phyloP scores from a whole-genome alignment of 2,329 filamentous ascomycete species.

The Diaporthe sp. region DNA sequence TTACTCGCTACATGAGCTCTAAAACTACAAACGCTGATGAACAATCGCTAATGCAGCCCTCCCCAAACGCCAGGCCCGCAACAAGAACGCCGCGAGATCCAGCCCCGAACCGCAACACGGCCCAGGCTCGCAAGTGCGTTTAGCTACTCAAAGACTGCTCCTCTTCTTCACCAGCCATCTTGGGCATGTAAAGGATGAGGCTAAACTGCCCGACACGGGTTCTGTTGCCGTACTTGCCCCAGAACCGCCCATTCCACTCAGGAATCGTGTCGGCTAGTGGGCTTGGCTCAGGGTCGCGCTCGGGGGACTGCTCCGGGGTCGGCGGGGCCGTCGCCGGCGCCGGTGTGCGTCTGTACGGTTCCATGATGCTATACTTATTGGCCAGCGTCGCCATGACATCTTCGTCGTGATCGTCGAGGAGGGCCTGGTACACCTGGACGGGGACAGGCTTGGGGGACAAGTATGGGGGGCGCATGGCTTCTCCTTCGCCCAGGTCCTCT shows the following conservation, averaged over 20 bases:
- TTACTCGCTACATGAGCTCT: too few species aligned
- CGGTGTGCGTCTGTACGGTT: background rate
- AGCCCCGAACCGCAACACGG: background rate
- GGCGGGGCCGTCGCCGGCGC: background rate
- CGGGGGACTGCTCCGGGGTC: background rate
- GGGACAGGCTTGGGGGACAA: too few species aligned
- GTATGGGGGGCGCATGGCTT: background rate
- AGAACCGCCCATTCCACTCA: conserved; percentile 37
- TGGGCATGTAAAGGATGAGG: background rate
- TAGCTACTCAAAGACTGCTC: background rate
- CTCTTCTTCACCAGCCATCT: background rate
- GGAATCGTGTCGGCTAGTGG: conserved; percentile 11
- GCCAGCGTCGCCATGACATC: background rate
- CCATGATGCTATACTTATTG: background rate
- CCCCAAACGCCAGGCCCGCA: background rate
- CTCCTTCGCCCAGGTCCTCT: background rate
- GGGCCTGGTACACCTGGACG: too few species aligned
- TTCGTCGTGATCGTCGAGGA: conserved; percentile 8
- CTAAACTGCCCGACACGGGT: conserved; percentile 33
- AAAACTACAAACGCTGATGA: background rate
- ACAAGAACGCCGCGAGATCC: background rate
- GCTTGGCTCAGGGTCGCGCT: background rate
- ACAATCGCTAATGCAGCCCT: background rate
- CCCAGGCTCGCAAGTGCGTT: background rate
- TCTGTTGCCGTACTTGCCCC: conserved; percentile 40